Evolutionary conservation across 1,284 basidiomycete species (phyloP).

Genomic region (Ustilago xerochloae): DNA sequence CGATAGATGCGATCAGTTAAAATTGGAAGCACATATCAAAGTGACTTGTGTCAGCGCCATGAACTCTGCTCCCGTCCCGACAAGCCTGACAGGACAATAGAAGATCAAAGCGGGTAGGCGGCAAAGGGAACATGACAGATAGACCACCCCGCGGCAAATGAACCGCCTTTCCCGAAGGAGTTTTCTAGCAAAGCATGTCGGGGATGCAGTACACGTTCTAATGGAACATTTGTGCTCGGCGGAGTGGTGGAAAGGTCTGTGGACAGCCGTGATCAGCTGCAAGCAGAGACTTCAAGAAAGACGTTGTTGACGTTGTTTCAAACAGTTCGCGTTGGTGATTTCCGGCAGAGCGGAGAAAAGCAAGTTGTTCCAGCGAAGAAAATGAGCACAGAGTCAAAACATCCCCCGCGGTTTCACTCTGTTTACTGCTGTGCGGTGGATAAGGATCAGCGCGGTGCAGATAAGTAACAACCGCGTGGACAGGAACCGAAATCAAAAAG

Average conservation of each 20-base stretch:
- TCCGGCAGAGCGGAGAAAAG: background rate
- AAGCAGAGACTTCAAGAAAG: no score
- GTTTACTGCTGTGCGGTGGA: background rate
- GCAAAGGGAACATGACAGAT: background rate
- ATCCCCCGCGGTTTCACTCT: background rate
- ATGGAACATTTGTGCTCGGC: background rate
- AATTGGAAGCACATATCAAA: no score
- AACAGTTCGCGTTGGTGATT: no score
- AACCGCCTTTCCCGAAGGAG: background rate
- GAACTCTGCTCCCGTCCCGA: no score
- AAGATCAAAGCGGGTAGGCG: background rate
- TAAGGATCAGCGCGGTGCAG: background rate
- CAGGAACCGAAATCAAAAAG: background rate
- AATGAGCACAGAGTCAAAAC: background rate
- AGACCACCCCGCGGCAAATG: background rate
- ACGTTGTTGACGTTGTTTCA: no score
- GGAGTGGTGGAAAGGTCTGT: no score
- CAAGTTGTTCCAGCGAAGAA: constrained; percentile 2
- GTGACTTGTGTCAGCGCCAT: no score
- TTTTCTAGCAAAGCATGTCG: background rate
- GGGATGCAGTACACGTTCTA: background rate
- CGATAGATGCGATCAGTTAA: no score
- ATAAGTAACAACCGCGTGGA: background rate
- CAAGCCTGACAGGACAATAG: background rate
- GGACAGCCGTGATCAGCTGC: no score